These are phyloP conservation scores for Quercus wislizeni DNA, from an alignment of 306 rosid genomes.

Conservation along the genomic window DNA sequence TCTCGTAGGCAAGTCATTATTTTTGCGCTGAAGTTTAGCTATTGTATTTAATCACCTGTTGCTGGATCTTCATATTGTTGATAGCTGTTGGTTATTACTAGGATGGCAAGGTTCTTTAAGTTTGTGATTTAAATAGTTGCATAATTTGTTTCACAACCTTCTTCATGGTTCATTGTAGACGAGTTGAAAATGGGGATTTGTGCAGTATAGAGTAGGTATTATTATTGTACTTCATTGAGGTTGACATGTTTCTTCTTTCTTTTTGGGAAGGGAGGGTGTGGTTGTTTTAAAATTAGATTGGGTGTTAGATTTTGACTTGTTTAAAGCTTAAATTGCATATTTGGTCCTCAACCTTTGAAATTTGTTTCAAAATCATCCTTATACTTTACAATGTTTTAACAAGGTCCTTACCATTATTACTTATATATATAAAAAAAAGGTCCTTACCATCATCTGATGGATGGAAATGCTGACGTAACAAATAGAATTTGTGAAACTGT, in stretches of 20 bases:
- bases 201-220: not conserved
- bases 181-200: not conserved
- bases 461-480: too few relatives aligned
- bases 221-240: too few relatives aligned
- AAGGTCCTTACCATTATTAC: too few relatives aligned
- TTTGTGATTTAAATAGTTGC: not conserved
- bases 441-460: too few relatives aligned
- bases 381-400: too few relatives aligned
- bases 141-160: not conserved
- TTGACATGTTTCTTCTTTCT: too few relatives aligned
- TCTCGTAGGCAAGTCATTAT: constrained; percentile 66
- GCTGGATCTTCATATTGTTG: not conserved
- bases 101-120: not conserved
- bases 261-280: too few relatives aligned
- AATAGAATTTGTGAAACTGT: too few relatives aligned
- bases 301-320: not conserved
- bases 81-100: not conserved
- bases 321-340: too few relatives aligned
- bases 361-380: too few relatives aligned
- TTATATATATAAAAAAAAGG: too few relatives aligned
- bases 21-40: constrained; percentile 21
- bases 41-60: not conserved
- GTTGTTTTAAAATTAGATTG: not conserved
- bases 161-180: not conserved
- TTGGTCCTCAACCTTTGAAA: too few relatives aligned